Percentiles rank a stretch among this genome's conserved stretches.
Evolutionary conservation across 1,284 basidiomycete species (phyloP).

Genomic region (Chalciporus sp.): DNA sequence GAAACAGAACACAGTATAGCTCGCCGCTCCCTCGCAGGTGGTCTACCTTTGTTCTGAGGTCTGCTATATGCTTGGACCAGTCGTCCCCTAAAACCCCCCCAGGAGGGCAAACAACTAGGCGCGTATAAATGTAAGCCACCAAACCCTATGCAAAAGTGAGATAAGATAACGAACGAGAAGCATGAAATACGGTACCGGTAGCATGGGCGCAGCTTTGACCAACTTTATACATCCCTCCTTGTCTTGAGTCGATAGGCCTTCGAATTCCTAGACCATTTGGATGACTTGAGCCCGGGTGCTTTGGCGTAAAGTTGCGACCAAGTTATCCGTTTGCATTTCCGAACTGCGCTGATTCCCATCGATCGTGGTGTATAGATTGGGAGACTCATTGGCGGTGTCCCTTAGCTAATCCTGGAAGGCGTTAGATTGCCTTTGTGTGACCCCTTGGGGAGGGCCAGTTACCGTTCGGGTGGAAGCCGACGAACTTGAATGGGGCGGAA

Average conservation of each 20-base stretch:
- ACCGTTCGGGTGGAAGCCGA: background rate
- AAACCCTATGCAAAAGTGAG: slow-evolving; percentile 25
- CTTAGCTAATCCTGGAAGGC: slow-evolving; percentile 20
- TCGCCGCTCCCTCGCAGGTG: slow-evolving; percentile 10
- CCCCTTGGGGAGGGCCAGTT: background rate
- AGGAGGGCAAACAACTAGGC: slow-evolving; percentile 17
- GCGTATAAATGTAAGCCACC: slow-evolving; percentile 30
- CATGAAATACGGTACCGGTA: slow-evolving; percentile 20
- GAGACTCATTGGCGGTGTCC: background rate
- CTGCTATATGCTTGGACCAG: slow-evolving; percentile 11
- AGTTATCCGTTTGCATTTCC: background rate
- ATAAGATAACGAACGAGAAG: background rate
- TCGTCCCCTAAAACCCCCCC: slow-evolving; percentile 10
- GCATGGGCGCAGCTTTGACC: slow-evolving; percentile 20
- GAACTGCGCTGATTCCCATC: slow-evolving; percentile 16
- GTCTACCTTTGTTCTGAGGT: slow-evolving; percentile 13
- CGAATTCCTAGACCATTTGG: slow-evolving; percentile 21
- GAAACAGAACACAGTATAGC: slow-evolving; percentile 18
- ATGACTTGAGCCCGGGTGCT: slow-evolving; percentile 16
- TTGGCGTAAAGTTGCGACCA: slow-evolving; percentile 8
- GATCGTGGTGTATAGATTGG: slow-evolving; percentile 20
- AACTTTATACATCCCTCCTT: slow-evolving; percentile 18
- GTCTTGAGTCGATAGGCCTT: slow-evolving; percentile 3
- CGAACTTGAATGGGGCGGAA: background rate
- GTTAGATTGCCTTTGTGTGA: background rate